Base-by-base conservation (phyloP, 305 asterid genomes). In the Striga hermonthica region DNA sequence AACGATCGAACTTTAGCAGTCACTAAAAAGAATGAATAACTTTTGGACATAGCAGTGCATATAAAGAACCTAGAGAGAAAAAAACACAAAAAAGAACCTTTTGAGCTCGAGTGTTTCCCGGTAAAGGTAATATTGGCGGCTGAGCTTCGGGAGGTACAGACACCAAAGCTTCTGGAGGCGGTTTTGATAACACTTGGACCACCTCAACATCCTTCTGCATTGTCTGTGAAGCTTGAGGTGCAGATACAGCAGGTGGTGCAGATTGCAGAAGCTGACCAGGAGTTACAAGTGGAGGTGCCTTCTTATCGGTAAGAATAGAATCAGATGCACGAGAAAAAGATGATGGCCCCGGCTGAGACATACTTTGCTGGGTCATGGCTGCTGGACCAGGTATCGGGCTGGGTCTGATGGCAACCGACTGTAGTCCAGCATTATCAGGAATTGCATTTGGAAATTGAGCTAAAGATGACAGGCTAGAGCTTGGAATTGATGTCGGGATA, bases 141-240 rank as follows among this genome's bases (percentile, higher is more conserved):
- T 83, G 95, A 75, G 89, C 91, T 82, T 86, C 95, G 11, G 81
- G 28, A 62, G 64, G 72, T 11, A 48, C 81, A 0, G 84, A 67
- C 37, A 49, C 81, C 28, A 80, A 71, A 4, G 76, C 76, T 70
- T 81, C 95, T 53, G 86, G 34, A 34, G 78, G 60, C 64, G 70
- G 69, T 43, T 76, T 68, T 3, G 84, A 67, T 48, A 86, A 79
- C 52, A 81, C 89, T 72, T 86, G 84, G 50, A 86, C 95, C 60
- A 86, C 96, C 76, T 90, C 99, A 58, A 90, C 95, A 70, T 90
- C 97, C 60, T 83, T 88, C 60, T 88, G 97, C 35, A 73, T 62
- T 62, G 87, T 74, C 74, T 75, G 96, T 31, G 71, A 66, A 44
- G 84, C 63, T 65, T 82, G 95, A 65, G 80, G 65, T 34, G 81